Percentiles rank a stretch among this genome's conserved stretches.
These are phyloP conservation scores for Teunomyces funiuensis DNA, from an alignment of 805 yeast species.

Conservation along the genomic window DNA sequence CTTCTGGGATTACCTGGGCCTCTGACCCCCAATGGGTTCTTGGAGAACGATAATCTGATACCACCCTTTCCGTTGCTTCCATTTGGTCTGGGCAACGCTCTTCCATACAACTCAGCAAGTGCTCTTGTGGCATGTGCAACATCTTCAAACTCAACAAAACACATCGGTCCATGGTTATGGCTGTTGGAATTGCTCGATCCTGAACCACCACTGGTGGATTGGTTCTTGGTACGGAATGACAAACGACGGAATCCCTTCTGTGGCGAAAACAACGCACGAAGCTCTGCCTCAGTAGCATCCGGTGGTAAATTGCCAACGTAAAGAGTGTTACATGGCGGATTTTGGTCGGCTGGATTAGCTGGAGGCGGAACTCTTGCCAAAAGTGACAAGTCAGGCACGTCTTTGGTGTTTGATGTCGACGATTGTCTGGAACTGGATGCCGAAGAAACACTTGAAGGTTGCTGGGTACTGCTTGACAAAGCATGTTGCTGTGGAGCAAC, in stretches of 20 bases:
- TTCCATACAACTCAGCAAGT: constrained; percentile 88
- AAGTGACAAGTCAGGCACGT: constrained; percentile 64
- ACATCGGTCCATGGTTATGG: constrained; percentile 91
- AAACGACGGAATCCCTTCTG: constrained; percentile 92
- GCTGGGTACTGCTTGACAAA: neutral
- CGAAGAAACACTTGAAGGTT: neutral
- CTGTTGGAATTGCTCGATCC: constrained; percentile 16
- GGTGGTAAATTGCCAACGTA: constrained; percentile 98
- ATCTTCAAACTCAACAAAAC: constrained; percentile 98
- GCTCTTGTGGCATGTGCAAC: constrained; percentile 92
- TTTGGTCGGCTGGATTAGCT: constrained; percentile 98
- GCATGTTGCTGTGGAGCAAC: neutral
- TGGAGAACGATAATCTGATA: constrained; percentile 87
- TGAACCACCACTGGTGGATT: constrained; percentile 22
- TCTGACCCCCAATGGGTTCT: constrained; percentile 95
- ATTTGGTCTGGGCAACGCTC: constrained; percentile 81
- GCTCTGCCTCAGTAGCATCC: constrained; percentile 91
- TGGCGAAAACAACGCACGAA: constrained; percentile 80
- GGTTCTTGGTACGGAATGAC: constrained; percentile 79
- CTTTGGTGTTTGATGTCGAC: constrained; percentile 15
- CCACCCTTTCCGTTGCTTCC: constrained; percentile 83
- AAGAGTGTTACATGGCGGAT: constrained; percentile 96
- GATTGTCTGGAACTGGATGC: constrained; percentile 11
- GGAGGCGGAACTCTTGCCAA: constrained; percentile 84
- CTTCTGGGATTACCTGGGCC: constrained; percentile 56